Conservation (phyloP, 2,329 filamentous ascomycete species). For the Didymosphaeria variabile region DNA sequence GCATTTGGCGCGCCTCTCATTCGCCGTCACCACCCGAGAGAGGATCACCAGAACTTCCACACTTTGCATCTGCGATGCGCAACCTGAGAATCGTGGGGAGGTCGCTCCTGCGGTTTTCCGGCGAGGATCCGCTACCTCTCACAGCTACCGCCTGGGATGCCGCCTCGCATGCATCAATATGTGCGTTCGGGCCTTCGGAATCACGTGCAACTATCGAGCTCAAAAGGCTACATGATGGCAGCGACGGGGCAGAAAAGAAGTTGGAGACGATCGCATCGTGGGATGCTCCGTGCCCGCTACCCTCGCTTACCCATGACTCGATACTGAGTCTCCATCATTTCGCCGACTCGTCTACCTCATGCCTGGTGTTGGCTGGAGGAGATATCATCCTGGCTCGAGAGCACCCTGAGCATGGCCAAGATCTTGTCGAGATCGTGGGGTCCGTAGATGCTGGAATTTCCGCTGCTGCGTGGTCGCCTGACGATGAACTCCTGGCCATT, state of each 20-base stretch:
- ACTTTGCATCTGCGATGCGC: slow-evolving; percentile 68
- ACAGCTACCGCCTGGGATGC: slow-evolving; percentile 88
- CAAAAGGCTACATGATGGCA: slow-evolving; percentile 59
- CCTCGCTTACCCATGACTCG: slow-evolving; percentile 77
- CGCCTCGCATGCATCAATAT: slow-evolving; percentile 78
- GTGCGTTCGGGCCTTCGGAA: slow-evolving; percentile 81
- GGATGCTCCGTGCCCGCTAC: slow-evolving; percentile 84
- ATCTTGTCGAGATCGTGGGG: slow-evolving; percentile 92
- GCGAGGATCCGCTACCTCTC: slow-evolving; percentile 64
- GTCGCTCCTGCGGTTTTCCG: slow-evolving; percentile 67
- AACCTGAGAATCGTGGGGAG: slow-evolving; percentile 84
- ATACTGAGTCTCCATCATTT: slow-evolving; percentile 86
- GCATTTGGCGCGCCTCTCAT: slow-evolving; percentile 19
- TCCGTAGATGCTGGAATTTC: slow-evolving; percentile 92
- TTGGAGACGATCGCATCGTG: slow-evolving; percentile 75
- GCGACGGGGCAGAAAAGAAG: slow-evolving; percentile 50
- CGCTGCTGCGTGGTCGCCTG: slow-evolving; percentile 91
- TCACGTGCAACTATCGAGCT: slow-evolving; percentile 78
- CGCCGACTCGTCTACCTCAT: slow-evolving; percentile 78
- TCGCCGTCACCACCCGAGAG: slow-evolving; percentile 18
- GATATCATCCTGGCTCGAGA: slow-evolving; percentile 90
- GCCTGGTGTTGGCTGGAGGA: slow-evolving; percentile 85
- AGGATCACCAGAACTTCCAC: slow-evolving; percentile 20
- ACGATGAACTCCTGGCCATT: slow-evolving; percentile 88
- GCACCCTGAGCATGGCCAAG: slow-evolving; percentile 69